Conservation (phyloP, 495 filamentous ascomycete genomes). For the Hyaloscypha finlandica region DNA sequence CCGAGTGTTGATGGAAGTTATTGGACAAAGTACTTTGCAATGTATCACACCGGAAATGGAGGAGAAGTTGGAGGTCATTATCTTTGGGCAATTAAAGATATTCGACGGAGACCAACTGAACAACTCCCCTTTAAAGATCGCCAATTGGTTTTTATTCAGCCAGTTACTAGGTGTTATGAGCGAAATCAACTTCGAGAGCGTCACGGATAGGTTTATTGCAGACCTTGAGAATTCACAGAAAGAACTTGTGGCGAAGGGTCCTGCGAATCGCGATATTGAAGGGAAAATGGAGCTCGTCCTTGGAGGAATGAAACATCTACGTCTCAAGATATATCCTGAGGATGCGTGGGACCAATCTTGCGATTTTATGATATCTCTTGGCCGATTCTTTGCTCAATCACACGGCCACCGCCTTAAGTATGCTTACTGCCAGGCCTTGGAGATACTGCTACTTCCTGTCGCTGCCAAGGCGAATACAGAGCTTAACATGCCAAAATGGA, state of each 20-base stretch:
- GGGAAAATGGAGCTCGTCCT: constrained; percentile 81
- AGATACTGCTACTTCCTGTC: constrained; percentile 84
- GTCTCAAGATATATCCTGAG: constrained; percentile 67
- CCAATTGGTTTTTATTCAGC: constrained; percentile 93
- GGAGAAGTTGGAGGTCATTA: constrained; percentile 75
- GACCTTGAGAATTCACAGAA: constrained; percentile 79
- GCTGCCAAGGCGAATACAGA: constrained; percentile 76
- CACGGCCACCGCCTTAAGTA: constrained; percentile 89
- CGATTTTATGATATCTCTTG: constrained; percentile 79
- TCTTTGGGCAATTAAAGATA: constrained; percentile 86
- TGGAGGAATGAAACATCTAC: constrained; percentile 86
- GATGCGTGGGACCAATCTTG: constrained; percentile 85
- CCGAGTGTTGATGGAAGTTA: constrained; percentile 89
- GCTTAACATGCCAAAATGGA: constrained; percentile 79
- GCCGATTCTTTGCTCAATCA: constrained; percentile 76
- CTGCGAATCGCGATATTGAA: constrained; percentile 64
- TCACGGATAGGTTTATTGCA: constrained; percentile 74
- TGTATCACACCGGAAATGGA: constrained; percentile 86
- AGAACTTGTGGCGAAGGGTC: constrained; percentile 66
- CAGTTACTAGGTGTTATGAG: constrained; percentile 95
- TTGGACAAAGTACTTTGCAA: constrained; percentile 81
- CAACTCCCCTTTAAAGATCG: constrained; percentile 76
- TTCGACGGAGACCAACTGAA: constrained; percentile 83
- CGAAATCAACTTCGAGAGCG: constrained; percentile 80
- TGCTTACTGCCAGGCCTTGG: constrained; percentile 89